Base-by-base conservation (phyloP, 73 alveolate species). In the Paramecium pentaurelia region DNA sequence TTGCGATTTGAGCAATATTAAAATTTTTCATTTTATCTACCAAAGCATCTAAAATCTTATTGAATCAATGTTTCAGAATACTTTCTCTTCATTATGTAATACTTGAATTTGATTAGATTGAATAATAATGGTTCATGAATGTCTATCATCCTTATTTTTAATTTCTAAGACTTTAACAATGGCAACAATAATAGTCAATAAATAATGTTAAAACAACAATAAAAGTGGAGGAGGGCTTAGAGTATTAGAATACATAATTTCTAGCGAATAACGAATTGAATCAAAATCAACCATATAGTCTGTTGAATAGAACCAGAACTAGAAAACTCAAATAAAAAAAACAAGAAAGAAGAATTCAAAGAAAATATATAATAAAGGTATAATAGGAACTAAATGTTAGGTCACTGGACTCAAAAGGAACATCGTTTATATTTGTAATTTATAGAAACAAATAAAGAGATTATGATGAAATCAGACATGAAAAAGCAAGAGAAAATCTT, bases 351-450 rank as follows among this genome's bases (percentile, higher is more conserved):
- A 73, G 36, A 73, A 38, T 40, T 30, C 87, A 30, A 34, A 44
- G 28, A 73, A 73, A 73, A 37, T 37, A 38, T 73, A 73, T 73
- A 73, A 73, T 37, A 34, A 73, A 14, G 87, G 87, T 73, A 73
- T 40, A n/a, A 14, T 37, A 32, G 8, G 6, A 64, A 22, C 16
- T 64, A 28, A n/a, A 18, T 64, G 0, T 2, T 11, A 73, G 87
- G 87, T 14, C 87, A 73, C 60, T 73, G 87, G 87, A 73, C 87
- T 3, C 37, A 73, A 14, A 73, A 73, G 64, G 87, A 73, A 44
- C 87, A 73, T 73, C 28, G 36, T 12, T 73, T 73, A 38, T 73
- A 73, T 37, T 16, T 73, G 27, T 73, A 73, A 40, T 73, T 73
- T 73, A 40, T 73, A 36, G 60, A 40, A 30, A 20, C 14, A 73